Conservation (phyloP, 108 stramenopile species). For the Aurantiochytrium sp. region DNA sequence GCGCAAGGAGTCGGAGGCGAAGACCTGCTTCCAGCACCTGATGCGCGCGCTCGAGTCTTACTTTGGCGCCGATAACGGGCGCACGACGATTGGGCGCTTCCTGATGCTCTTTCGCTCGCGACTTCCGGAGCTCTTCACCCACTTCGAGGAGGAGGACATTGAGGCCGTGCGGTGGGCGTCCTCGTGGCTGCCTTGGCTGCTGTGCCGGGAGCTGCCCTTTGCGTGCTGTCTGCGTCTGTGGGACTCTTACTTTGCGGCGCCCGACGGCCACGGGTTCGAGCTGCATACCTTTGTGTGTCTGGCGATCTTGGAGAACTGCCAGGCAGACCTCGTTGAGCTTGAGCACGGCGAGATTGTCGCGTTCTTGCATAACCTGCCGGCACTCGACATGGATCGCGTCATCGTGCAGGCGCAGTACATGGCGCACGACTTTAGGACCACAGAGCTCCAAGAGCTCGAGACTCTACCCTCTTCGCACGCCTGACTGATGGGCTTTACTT, state of each 20-base stretch:
- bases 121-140: conserved; percentile 5
- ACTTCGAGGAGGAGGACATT: conserved; percentile 23
- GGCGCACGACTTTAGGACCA: conserved; percentile 4
- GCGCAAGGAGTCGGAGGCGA: neutral
- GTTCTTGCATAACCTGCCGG: neutral
- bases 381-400: conserved; percentile 18
- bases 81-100: neutral
- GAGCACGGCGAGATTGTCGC: neutral
- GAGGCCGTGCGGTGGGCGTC: neutral
- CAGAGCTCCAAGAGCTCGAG: neutral
- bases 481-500: too few species aligned
- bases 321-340: conserved; percentile 15
- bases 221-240: conserved; percentile 1
- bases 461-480: neutral
- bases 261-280: conserved; percentile 12
- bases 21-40: neutral
- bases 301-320: conserved; percentile 23
- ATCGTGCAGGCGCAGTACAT: conserved; percentile 17
- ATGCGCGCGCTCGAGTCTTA: neutral
- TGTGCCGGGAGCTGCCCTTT: conserved; percentile 19
- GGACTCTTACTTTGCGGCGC: conserved; percentile 18
- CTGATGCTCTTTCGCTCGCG: conserved; percentile 11
- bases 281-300: conserved; percentile 27
- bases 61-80: neutral
- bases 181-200: neutral